Evolutionary conservation across 208 protist species (phyloP).

Genomic region (Wallacemonas sp.): DNA sequence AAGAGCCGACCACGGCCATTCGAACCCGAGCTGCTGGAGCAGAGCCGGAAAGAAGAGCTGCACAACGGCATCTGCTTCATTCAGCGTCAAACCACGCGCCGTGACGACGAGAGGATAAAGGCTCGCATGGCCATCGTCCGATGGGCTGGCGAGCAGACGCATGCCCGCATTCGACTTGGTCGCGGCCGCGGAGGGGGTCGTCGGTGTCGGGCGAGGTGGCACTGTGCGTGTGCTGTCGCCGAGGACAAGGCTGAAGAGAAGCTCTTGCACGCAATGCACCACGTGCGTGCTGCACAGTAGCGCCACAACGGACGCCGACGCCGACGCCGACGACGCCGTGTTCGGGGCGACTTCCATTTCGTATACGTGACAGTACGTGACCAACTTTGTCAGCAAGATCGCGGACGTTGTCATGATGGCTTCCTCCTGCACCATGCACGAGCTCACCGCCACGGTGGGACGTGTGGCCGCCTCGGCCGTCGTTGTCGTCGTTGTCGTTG

Average conservation of each 20-base stretch:
- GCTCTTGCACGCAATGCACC: constrained; percentile 57
- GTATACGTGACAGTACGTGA: constrained; percentile 11
- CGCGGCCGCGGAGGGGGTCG: background rate
- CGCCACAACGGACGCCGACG: background rate
- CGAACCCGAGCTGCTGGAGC: constrained; percentile 74
- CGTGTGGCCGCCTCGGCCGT: background rate
- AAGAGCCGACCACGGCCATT: constrained; percentile 84
- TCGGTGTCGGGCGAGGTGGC: constrained; percentile 26
- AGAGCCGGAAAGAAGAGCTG: constrained; percentile 61
- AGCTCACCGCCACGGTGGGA: background rate
- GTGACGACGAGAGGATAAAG: constrained; percentile 28
- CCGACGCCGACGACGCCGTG: background rate
- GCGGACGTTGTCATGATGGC: constrained; percentile 4
- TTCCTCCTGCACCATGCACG: background rate
- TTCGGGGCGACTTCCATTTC: background rate
- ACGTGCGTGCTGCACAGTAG: constrained; percentile 15
- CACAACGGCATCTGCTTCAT: constrained; percentile 64
- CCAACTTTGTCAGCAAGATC: constrained; percentile 19
- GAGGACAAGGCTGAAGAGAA: constrained; percentile 61
- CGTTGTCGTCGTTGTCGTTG: background rate
- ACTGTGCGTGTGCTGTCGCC: constrained; percentile 35
- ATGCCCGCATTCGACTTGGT: background rate
- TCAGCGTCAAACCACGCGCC: constrained; percentile 40
- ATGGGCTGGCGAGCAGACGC: background rate
- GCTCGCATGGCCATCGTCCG: background rate